Percentiles rank a stretch among this genome's conserved stretches.
Evolutionary conservation across 1,284 basidiomycete species (phyloP).

Genomic region (Rhodotorula sp.): DNA sequence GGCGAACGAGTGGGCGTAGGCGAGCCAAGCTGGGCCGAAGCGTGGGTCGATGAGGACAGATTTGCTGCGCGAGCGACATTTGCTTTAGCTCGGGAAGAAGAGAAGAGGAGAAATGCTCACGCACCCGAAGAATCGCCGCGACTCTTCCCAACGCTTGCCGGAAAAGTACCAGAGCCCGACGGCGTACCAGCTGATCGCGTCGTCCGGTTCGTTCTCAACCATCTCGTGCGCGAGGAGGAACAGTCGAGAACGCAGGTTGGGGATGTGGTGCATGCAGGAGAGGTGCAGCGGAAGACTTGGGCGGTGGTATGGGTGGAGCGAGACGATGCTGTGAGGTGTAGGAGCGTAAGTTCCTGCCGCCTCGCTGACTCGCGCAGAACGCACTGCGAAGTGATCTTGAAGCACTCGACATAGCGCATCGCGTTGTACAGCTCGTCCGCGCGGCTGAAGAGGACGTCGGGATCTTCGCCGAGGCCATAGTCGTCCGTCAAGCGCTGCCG

Average conservation of each 20-base stretch:
- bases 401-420: conserved; percentile 92
- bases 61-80: conserved; percentile 65
- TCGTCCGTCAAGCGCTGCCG: conserved; percentile 71
- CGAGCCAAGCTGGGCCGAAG: conserved; percentile 94
- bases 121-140: conserved; percentile 86
- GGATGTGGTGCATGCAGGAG: conserved; percentile 94
- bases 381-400: conserved; percentile 77
- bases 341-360: background rate
- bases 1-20: conserved; percentile 95
- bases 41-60: conserved; percentile 94
- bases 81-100: background rate
- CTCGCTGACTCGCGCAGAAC: conserved; percentile 5
- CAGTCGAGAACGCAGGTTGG: conserved; percentile 82
- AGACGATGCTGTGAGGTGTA: conserved; percentile 64
- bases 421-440: conserved; percentile 86
- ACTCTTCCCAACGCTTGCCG: conserved; percentile 79
- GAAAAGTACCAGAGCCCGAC: conserved; percentile 96
- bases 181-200: conserved; percentile 93
- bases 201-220: conserved; percentile 88
- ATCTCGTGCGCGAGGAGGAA: conserved; percentile 95
- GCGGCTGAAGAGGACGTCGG: conserved; percentile 85
- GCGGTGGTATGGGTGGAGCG: conserved; percentile 74
- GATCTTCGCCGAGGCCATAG: conserved; percentile 79
- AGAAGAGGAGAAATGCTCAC: conserved; percentile 32
- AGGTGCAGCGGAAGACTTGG: conserved; percentile 88